These are phyloP conservation scores for Colletotrichum ledebouriae DNA, from an alignment of 2,329 filamentous ascomycete species.

Conservation along the genomic window DNA sequence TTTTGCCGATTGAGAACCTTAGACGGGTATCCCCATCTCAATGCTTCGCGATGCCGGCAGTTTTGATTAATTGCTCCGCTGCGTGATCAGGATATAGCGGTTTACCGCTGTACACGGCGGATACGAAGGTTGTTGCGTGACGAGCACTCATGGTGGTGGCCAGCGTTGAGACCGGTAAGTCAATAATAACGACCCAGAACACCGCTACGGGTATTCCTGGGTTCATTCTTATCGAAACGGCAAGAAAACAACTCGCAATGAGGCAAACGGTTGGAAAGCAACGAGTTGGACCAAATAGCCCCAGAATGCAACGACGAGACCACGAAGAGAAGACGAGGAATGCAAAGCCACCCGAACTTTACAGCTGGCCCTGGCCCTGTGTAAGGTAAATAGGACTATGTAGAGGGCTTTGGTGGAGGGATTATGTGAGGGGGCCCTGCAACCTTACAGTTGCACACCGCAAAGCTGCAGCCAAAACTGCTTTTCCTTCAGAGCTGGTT, in stretches of 20 bases:
- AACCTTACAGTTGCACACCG: slow-evolving; percentile 3
- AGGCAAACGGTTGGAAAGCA: neutral
- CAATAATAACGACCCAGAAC: too few relatives aligned
- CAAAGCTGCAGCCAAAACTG: slow-evolving; percentile 17
- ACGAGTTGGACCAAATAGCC: neutral
- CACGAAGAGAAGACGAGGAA: too few relatives aligned
- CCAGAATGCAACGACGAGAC: neutral
- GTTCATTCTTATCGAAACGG: neutral
- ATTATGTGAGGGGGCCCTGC: neutral
- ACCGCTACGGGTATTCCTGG: neutral
- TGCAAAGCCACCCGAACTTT: slow-evolving; percentile 31
- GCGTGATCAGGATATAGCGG: neutral
- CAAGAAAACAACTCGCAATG: neutral
- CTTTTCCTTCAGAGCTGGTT: neutral
- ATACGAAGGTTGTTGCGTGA: neutral
- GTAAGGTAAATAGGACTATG: too few relatives aligned
- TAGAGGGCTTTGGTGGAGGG: slow-evolving; percentile 1
- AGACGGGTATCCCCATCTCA: slow-evolving; percentile 17
- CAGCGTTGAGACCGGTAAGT: too few relatives aligned
- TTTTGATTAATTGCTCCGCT: slow-evolving; percentile 15
- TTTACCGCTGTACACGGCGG: slow-evolving; percentile 2
- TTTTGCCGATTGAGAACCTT: slow-evolving; percentile 25
- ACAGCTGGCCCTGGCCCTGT: too few relatives aligned
- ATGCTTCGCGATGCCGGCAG: slow-evolving; percentile 31
- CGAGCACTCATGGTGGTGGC: too few relatives aligned